Conservation (phyloP, 1,139 yeast species). For the Suhomyces bokatorum region DNA sequence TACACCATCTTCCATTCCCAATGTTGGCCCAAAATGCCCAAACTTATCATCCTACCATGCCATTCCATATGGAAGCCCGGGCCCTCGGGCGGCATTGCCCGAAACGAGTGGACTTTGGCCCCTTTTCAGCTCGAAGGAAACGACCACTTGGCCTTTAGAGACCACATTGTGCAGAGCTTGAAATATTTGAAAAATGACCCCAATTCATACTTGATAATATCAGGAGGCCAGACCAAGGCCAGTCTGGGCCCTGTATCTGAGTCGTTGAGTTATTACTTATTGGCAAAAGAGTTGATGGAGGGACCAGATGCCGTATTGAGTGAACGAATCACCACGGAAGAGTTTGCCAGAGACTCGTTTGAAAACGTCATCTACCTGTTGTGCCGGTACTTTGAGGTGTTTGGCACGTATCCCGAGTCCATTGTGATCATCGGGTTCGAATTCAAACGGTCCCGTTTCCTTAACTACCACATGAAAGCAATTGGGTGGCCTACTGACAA, state of each 20-base stretch:
- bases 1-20: neutral
- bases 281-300: conserved; percentile 25
- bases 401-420: conserved; percentile 47
- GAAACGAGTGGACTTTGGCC: conserved; percentile 63
- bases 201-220: conserved; percentile 46
- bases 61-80: conserved; percentile 63
- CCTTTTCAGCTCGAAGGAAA: conserved; percentile 68
- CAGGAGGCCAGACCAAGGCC: conserved; percentile 74
- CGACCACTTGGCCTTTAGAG: conserved; percentile 65
- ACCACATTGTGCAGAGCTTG: conserved; percentile 53
- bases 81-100: conserved; percentile 34
- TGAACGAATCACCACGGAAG: conserved; percentile 51
- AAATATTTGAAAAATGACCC: conserved; percentile 31
- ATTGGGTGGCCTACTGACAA: conserved; percentile 35
- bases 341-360: conserved; percentile 77
- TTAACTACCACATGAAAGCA: conserved; percentile 56
- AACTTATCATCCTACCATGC: conserved; percentile 57
- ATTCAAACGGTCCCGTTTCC: conserved; percentile 64
- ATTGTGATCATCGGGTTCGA: conserved; percentile 72
- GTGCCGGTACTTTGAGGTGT: conserved; percentile 53
- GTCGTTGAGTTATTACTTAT: conserved; percentile 54
- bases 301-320: conserved; percentile 8
- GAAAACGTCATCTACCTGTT: conserved; percentile 72
- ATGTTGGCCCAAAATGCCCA: conserved; percentile 1
- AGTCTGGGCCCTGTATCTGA: conserved; percentile 60